Conservation (phyloP, 371 early-diverging fungal genomes). For the Funneliformis caledonium region DNA sequence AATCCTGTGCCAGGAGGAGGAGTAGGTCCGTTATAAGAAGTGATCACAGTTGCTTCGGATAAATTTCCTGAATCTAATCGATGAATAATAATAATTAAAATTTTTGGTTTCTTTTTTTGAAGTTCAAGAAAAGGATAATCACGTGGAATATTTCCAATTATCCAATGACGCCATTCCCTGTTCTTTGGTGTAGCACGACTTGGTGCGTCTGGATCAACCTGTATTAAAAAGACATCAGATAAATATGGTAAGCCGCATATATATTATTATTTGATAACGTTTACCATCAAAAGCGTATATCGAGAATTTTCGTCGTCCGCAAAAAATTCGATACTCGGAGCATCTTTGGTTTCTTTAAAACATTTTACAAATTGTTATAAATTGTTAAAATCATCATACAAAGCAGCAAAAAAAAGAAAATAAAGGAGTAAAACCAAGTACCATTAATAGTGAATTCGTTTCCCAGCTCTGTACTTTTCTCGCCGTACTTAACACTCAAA, state of each 20-base stretch:
- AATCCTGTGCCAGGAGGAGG: slow-evolving; percentile 61
- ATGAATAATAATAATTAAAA: not conserved
- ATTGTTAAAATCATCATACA: not conserved
- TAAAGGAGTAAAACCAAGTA: not conserved
- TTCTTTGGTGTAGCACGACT: slow-evolving; percentile 55
- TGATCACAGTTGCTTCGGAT: slow-evolving; percentile 49
- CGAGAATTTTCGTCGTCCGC: slow-evolving; percentile 10
- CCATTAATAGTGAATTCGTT: slow-evolving; percentile 26
- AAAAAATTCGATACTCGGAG: not conserved
- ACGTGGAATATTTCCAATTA: slow-evolving; percentile 61
- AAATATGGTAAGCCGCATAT: not conserved
- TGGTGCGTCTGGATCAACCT: slow-evolving; percentile 73
- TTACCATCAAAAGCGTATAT: slow-evolving; percentile 23
- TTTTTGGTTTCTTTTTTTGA: not conserved
- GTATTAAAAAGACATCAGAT: not conserved
- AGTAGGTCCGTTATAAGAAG: slow-evolving; percentile 62
- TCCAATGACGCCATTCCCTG: slow-evolving; percentile 71
- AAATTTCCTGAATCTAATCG: slow-evolving; percentile 37
- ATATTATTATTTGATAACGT: not conserved
- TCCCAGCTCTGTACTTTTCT: slow-evolving; percentile 17
- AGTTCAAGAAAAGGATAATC: not conserved
- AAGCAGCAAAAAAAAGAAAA: not conserved
- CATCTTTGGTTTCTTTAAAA: not conserved
- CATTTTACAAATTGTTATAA: not conserved
- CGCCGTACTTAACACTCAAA: not conserved